Conservation (phyloP, 2,329 filamentous ascomycete species). For the Hymenoscyphus infarciens region DNA sequence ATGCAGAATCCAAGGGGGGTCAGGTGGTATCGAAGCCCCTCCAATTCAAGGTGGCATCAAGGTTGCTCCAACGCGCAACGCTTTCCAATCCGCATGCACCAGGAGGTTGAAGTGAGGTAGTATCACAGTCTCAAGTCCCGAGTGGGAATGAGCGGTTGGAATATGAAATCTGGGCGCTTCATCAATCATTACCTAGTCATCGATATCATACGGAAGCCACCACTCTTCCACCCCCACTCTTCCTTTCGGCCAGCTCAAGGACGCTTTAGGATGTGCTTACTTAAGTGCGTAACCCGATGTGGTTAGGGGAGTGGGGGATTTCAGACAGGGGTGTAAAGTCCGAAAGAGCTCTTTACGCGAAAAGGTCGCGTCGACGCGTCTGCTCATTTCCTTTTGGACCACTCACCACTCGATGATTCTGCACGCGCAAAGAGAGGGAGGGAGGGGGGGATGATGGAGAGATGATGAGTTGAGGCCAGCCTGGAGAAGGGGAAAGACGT, state of each 20-base stretch:
- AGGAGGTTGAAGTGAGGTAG: not conserved
- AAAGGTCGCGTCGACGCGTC: constrained; percentile 11
- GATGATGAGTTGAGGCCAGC: too few relatives aligned
- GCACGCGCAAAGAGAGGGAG: not conserved
- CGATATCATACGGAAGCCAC: too few relatives aligned
- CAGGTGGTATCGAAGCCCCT: too few relatives aligned
- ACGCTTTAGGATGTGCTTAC: not conserved
- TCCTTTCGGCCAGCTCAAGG: too few relatives aligned
- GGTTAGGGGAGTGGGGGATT: not conserved
- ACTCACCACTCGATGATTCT: constrained; percentile 6
- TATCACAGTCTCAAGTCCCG: not conserved
- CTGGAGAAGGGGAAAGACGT: not conserved
- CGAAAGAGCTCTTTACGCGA: constrained; percentile 10
- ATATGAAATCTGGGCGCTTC: not conserved
- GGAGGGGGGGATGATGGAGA: not conserved
- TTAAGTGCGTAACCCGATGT: not conserved
- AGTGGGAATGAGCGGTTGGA: not conserved
- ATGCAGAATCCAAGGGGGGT: too few relatives aligned
- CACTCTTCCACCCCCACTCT: too few relatives aligned
- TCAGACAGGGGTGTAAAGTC: not conserved
- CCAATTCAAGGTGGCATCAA: not conserved
- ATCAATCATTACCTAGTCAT: too few relatives aligned
- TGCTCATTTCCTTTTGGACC: constrained; percentile 8
- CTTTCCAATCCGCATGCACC: too few relatives aligned
- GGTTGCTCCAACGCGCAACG: not conserved